Conservation (phyloP, 495 filamentous ascomycete genomes). For the Xylaria longipes region DNA sequence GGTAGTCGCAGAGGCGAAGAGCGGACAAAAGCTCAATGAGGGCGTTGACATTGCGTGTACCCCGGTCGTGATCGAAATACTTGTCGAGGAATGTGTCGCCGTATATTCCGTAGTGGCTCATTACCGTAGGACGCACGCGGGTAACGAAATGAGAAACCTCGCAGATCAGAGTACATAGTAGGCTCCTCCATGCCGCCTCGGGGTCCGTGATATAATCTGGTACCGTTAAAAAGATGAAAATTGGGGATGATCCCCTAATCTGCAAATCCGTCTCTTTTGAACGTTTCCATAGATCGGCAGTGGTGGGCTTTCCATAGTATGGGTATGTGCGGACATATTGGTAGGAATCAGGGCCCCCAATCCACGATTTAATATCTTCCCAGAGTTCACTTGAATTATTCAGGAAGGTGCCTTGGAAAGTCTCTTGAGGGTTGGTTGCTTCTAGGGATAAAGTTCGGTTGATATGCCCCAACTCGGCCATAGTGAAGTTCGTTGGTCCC, state of each 20-base stretch:
- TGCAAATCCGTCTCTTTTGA: neutral
- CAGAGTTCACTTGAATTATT: neutral
- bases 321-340: too few relatives aligned
- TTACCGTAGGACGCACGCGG: neutral
- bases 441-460: neutral
- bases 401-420: too few relatives aligned
- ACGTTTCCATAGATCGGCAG: neutral
- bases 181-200: neutral
- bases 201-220: neutral
- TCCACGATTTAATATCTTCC: neutral
- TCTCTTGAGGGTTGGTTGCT: neutral
- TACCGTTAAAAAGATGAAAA: neutral
- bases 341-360: neutral
- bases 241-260: neutral
- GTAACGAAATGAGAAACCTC: neutral
- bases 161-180: constrained; percentile 8
- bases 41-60: neutral
- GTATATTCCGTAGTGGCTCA: neutral
- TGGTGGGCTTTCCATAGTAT: neutral
- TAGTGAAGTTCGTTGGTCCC: neutral
- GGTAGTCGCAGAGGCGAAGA: constrained; percentile 2
- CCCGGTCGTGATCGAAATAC: neutral
- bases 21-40: neutral
- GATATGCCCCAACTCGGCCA: neutral
- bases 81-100: neutral